phyloP scores from a whole-genome alignment of 2,329 filamentous ascomycete species.

The Chrysosphaeria jannelii region DNA sequence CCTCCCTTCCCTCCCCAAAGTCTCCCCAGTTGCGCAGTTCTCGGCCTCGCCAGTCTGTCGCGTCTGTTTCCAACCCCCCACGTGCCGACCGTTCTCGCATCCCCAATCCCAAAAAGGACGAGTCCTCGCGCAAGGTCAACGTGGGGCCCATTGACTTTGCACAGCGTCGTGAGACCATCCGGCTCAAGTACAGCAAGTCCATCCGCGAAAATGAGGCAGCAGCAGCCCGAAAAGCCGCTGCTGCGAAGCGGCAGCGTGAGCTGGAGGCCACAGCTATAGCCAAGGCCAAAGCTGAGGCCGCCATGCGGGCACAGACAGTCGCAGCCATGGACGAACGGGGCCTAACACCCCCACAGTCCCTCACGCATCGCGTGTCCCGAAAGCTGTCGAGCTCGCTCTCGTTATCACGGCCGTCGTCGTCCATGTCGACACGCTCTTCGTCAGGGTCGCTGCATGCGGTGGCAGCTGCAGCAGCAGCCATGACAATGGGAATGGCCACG shows the following conservation, averaged over 20 bases:
- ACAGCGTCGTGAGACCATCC: constrained; percentile 51
- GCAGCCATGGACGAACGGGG: too few relatives aligned
- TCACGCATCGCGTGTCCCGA: too few relatives aligned
- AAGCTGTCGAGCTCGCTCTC: too few relatives aligned
- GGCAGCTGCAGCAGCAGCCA: too few relatives aligned
- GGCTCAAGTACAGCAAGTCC: constrained; percentile 63
- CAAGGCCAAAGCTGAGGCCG: constrained; percentile 11
- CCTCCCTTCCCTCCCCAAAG: constrained; percentile 35
- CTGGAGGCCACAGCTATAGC: constrained; percentile 15
- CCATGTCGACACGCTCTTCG: too few relatives aligned
- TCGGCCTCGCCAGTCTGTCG: constrained; percentile 50
- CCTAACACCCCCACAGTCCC: too few relatives aligned
- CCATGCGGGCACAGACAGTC: constrained; percentile 7
- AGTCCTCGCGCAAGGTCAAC: constrained; percentile 21
- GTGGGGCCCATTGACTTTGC: constrained; percentile 62
- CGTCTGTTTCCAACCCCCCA: constrained; percentile 17
- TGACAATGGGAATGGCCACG: too few relatives aligned
- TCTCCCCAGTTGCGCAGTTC: constrained; percentile 61
- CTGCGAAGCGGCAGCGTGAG: constrained; percentile 21
- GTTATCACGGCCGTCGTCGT: too few relatives aligned
- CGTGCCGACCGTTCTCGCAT: constrained; percentile 5
- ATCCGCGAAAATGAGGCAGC: constrained; percentile 39
- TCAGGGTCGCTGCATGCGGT: too few relatives aligned
- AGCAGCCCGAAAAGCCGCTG: constrained; percentile 21
- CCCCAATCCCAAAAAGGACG: constrained; percentile 9